These are phyloP conservation scores for Ichthyophthirius multifiliis DNA, from an alignment of 169 alveolate genomes.

Conservation along the genomic window DNA sequence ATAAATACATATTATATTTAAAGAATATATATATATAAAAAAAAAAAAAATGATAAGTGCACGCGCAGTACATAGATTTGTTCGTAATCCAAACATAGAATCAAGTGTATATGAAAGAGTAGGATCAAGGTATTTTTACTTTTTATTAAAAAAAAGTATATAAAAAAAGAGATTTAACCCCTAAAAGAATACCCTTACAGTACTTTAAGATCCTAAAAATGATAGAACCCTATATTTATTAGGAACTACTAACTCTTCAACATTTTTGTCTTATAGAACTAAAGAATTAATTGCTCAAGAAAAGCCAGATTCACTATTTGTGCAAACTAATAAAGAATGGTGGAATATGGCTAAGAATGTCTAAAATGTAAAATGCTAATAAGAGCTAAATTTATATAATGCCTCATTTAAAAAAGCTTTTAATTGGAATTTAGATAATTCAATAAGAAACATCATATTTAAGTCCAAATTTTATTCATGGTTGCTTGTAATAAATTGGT, in stretches of 20 bases:
- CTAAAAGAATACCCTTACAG: conserved; percentile 54
- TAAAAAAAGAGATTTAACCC: conserved; percentile 43
- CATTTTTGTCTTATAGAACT: conserved; percentile 70
- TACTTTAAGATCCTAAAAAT: conserved; percentile 58
- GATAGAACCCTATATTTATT: conserved; percentile 60
- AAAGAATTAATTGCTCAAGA: conserved; percentile 51
- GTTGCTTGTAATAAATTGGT: conserved; percentile 4
- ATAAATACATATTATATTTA: too few relatives aligned
- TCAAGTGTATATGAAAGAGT: conserved; percentile 30
- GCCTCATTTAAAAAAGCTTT: conserved; percentile 26
- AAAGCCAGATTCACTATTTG: conserved; percentile 66
- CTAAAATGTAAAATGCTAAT: conserved; percentile 49
- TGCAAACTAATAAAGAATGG: conserved; percentile 58
- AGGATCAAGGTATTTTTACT: conserved; percentile 42
- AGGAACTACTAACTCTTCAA: conserved; percentile 64
- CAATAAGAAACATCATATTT: conserved; percentile 45
- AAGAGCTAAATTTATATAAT: conserved; percentile 51
- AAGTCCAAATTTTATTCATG: conserved; percentile 40
- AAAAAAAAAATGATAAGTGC: conserved; percentile 6
- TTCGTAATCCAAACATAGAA: conserved; percentile 40
- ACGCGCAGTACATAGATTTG: conserved; percentile 40
- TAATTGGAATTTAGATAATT: conserved; percentile 30
- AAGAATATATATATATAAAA: too few relatives aligned
- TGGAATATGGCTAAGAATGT: conserved; percentile 54
- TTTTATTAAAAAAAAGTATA: neutral